Evolutionary conservation across 768 basidiomycete genomes (phyloP).

Genomic region (Termitomyces sp.): DNA sequence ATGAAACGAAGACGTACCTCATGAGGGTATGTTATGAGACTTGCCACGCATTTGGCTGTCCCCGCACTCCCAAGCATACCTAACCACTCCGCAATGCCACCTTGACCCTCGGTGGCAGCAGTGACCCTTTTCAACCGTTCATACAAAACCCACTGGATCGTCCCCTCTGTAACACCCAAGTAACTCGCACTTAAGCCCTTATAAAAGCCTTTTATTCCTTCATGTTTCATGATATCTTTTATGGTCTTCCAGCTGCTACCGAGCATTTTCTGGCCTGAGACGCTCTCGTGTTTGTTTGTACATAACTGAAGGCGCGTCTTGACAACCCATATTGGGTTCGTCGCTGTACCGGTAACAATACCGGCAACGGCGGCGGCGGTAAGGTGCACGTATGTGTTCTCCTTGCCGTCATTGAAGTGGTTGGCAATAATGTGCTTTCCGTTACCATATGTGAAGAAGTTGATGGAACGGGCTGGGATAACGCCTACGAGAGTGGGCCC

Average conservation of each 20-base stretch:
- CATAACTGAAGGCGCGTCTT: constrained; percentile 91
- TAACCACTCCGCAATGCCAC: constrained; percentile 60
- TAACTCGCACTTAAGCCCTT: constrained; percentile 94
- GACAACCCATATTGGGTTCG: constrained; percentile 99
- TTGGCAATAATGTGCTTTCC: constrained; percentile 89
- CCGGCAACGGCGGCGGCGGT: constrained; percentile 83
- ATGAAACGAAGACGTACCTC: constrained; percentile 53
- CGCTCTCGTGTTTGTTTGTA: constrained; percentile 18
- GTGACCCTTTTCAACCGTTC: constrained; percentile 81
- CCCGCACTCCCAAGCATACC: constrained; percentile 90
- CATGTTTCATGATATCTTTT: constrained; percentile 67
- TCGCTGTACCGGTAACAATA: constrained; percentile 79
- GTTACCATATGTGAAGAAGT: constrained; percentile 97
- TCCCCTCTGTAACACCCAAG: constrained; percentile 91
- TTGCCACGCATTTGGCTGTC: constrained; percentile 89
- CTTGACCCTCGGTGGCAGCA: constrained; percentile 43
- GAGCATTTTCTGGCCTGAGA: constrained; percentile 22
- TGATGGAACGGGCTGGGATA: constrained; percentile 93
- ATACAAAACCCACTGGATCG: constrained; percentile 97
- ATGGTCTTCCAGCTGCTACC: constrained; percentile 60
- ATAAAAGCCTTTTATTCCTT: constrained; percentile 87
- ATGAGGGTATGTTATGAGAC: constrained; percentile 95
- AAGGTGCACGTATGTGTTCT: constrained; percentile 85
- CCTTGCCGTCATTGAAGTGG: constrained; percentile 69
- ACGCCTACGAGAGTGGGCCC: constrained; percentile 94